Conservation (phyloP, 345 rosid genomes). For the Fremontodendron californicum region DNA sequence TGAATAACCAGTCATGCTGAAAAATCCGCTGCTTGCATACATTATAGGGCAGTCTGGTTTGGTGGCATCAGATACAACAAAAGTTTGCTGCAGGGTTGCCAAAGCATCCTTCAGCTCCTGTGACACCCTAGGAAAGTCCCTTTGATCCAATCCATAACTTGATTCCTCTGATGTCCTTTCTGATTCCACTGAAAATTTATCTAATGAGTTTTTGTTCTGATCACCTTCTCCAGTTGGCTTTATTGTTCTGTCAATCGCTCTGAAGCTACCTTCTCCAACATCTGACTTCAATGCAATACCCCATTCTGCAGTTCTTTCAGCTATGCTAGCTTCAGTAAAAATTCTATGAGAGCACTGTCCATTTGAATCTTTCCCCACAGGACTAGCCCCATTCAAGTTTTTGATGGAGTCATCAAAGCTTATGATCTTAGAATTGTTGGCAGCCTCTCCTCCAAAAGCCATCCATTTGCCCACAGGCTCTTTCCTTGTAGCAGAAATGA, state of each 20-base stretch:
- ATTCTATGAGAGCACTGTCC: slow-evolving; percentile 11
- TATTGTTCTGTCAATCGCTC: slow-evolving; percentile 12
- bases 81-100: slow-evolving; percentile 83
- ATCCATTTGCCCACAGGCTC: slow-evolving; percentile 52
- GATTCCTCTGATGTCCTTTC: slow-evolving; percentile 70
- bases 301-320: slow-evolving; percentile 83
- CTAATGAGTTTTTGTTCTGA: slow-evolving; percentile 33
- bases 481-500: slow-evolving; percentile 14
- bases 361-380: slow-evolving; percentile 3
- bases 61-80: slow-evolving; percentile 91
- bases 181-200: slow-evolving; percentile 31
- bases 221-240: slow-evolving; percentile 39
- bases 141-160: slow-evolving; percentile 23
- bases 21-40: slow-evolving; percentile 92
- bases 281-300: slow-evolving; percentile 58
- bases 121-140: slow-evolving; percentile 60
- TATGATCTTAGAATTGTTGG: not conserved
- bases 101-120: slow-evolving; percentile 86
- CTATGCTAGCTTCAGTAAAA: slow-evolving; percentile 49
- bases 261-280: slow-evolving; percentile 47
- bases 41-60: slow-evolving; percentile 88
- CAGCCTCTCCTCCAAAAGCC: slow-evolving; percentile 49
- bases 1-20: slow-evolving; percentile 86
- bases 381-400: not conserved
- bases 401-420: slow-evolving; percentile 9